These are phyloP conservation scores for Microbotryum intermedium DNA, from an alignment of 1,284 basidiomycete species.

Conservation along the genomic window DNA sequence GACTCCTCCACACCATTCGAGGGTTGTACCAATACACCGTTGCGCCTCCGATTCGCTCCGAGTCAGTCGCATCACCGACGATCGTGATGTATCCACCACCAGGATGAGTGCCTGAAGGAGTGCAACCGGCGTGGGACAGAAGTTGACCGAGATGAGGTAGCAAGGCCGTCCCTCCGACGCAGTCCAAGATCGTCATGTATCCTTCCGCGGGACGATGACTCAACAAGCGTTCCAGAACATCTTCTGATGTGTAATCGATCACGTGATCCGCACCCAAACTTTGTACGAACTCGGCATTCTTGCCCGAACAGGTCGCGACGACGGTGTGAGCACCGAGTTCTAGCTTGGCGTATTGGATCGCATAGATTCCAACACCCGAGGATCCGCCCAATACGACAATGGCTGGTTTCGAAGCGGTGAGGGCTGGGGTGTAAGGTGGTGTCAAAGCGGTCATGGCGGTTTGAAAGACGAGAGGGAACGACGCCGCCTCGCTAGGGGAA, in stretches of 20 bases:
- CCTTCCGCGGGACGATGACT: slow-evolving; percentile 36
- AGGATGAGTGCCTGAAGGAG: background rate
- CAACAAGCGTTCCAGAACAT: slow-evolving; percentile 44
- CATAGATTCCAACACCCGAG: slow-evolving; percentile 54
- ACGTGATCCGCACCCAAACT: slow-evolving; percentile 46
- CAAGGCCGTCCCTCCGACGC: slow-evolving; percentile 31
- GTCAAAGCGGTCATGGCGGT: slow-evolving; percentile 53
- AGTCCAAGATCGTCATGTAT: slow-evolving; percentile 38
- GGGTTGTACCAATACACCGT: slow-evolving; percentile 27
- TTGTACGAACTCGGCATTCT: slow-evolving; percentile 47
- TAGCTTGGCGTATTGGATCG: slow-evolving; percentile 57
- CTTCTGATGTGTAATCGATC: slow-evolving; percentile 52
- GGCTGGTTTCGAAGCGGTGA: slow-evolving; percentile 1
- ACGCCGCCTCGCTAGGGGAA: slow-evolving; percentile 50
- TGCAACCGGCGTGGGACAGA: slow-evolving; percentile 11
- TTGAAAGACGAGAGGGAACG: slow-evolving; percentile 49
- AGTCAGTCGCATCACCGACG: slow-evolving; percentile 25
- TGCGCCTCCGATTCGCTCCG: slow-evolving; percentile 30
- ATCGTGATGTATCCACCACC: slow-evolving; percentile 9
- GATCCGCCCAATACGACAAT: slow-evolving; percentile 60
- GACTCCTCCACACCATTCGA: slow-evolving; percentile 6
- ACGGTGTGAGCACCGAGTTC: slow-evolving; percentile 47
- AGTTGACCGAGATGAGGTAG: slow-evolving; percentile 33
- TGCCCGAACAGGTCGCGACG: slow-evolving; percentile 49
- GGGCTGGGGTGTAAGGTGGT: slow-evolving; percentile 28